Evolutionary conservation across 306 rosid genomes (phyloP), one percentile per base, ranked within the genome.

Genomic region (Sindora glabra): DNA sequence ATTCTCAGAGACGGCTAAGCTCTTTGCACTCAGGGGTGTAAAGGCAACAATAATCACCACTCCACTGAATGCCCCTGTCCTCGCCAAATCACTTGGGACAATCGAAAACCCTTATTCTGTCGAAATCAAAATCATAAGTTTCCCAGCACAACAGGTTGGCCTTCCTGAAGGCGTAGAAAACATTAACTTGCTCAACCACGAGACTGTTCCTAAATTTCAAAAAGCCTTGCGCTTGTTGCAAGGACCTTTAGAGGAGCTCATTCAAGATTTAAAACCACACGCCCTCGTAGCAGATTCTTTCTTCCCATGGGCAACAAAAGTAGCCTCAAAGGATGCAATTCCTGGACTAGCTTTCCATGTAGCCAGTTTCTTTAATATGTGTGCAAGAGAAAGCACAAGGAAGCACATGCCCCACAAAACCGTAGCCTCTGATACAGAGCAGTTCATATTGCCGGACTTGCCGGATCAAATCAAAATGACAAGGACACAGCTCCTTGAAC

Each of bases 381-480:
- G 81, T 51, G 74, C 65, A 0, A 1, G 0, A 0, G 26, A 21
- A 0, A 23, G 72, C 10, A 1, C 71, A 36, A 2, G 12, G 17
- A 45, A 47, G 1, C 64, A 67, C 8, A 18, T 56, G 25, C 83
- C 89, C 10, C 47, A 44, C 58, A 50, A 29, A n/a, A 62, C 51
- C 14, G 78, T 77, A 33, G 45, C 77, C 1, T 77, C 81, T 5
- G 77, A 83, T 52, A 67, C 73, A 0, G 79, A 79, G 10, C 1
- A 45, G 1, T 74, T 83, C 15, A 27, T 71, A 1, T 47, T 83
- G 54, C 69, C 89, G 8, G 26, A 44, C 32, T 67, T 83, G 4
- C 89, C 86, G 0, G 83, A 57, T 1, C 48, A 72, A 36, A 62
- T 83, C 13, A 34, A 30, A 58, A 19, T 83, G 69, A 72, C 75